These are phyloP conservation scores for Scedosporium apiospermum DNA, from an alignment of 2,329 filamentous ascomycete species.

Conservation along the genomic window DNA sequence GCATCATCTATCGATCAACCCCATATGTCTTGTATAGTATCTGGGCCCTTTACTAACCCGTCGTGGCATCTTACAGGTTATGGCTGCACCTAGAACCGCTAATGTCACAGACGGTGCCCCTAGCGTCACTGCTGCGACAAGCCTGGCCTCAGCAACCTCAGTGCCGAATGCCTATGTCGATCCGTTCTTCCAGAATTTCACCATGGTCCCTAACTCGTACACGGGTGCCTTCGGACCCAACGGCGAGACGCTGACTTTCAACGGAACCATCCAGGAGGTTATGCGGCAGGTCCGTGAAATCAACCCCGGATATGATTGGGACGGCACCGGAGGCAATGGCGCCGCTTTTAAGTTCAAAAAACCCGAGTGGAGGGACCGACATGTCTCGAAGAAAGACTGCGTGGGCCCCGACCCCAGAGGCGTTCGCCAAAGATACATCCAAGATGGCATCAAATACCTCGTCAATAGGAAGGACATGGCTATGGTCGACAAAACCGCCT, in stretches of 20 bases:
- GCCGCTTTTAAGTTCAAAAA: background rate
- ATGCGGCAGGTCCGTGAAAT: background rate
- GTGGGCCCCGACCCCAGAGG: background rate
- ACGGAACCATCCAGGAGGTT: constrained; percentile 4
- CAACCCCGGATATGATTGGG: constrained; percentile 1
- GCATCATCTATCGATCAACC: too few species aligned
- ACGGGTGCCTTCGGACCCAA: background rate
- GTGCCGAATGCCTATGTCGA: too few species aligned
- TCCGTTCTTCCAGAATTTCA: background rate
- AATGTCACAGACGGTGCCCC: background rate
- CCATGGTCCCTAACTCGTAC: background rate
- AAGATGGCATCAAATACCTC: background rate
- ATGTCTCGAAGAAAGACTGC: background rate
- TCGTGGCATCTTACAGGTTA: background rate
- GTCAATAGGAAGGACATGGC: background rate
- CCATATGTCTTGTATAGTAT: too few species aligned
- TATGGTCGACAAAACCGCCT: background rate
- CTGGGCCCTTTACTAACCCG: background rate
- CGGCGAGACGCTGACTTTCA: background rate
- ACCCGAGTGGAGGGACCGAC: background rate
- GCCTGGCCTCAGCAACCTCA: too few species aligned
- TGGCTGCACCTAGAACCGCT: background rate
- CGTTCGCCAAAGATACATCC: background rate
- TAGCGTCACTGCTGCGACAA: too few species aligned
- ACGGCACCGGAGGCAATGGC: background rate